Evolutionary conservation across 257 asterid genomes (phyloP), one percentile per base, ranked within the genome.

Genomic region (Forsythia viridissima): DNA sequence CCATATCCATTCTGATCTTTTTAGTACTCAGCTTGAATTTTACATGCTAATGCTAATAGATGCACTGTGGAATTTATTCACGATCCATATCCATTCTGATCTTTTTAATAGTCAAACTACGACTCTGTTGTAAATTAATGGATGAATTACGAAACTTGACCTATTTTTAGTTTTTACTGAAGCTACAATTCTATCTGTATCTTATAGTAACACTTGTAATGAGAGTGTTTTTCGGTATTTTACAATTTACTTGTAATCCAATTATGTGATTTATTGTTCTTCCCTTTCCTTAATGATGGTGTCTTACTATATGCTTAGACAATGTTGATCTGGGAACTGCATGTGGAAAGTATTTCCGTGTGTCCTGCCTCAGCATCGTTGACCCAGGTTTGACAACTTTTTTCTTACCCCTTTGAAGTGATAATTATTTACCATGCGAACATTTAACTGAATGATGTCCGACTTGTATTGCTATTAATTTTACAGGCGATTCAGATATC

Each of bases 321-420:
- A 92, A 92, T 74, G 94, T 91, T 79, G 96, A 92, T 82, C 89
- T 92, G 21, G 97, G 96, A 77, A 91, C 96, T 2, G 92, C 91
- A 0, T 91, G 94, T 57, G 96, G 94, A 48, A 91, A 83, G 85
- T 92, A 88, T 66, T 89, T 76, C 83, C 84, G 96, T 0, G 97
- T 91, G 39, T 92, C 96, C 9, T 92, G 96, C 88, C 94, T 92
- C 76, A 91, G 97, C 83, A 89, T 92, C 66, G 42, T 92, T 21
- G 96, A 92, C 52, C 91, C 93, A 37, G 97, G 94, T 90, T 80
- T 40, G 8, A 2, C 6, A 16, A 65, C 21, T 18, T 6, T 20
- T 6, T 70, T 74, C 44, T 70, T 38, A 11, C 51, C 36, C 15
- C 20, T 18, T 15, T 3, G 52, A 1, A 40, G 44, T 34, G 3